phyloP scores from a whole-genome alignment of 2,329 filamentous ascomycete genomes.

The Onygena corvina region DNA sequence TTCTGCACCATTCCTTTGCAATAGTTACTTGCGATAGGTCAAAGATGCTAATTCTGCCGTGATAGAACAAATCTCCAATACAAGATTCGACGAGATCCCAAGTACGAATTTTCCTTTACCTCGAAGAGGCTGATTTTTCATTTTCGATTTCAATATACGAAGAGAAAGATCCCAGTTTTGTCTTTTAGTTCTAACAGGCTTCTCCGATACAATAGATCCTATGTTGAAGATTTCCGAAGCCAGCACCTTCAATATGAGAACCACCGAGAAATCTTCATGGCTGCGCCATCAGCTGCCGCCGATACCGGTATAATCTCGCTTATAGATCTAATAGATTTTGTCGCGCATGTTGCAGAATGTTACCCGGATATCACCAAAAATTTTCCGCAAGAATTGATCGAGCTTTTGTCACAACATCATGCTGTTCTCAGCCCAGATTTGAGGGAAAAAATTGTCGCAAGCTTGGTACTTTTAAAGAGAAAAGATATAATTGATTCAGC shows the following conservation, averaged over 20 bases:
- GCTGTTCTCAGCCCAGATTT: constrained; percentile 69
- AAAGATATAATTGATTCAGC: constrained; percentile 87
- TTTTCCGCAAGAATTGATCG: constrained; percentile 70
- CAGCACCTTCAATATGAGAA: constrained; percentile 89
- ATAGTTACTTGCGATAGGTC: background rate
- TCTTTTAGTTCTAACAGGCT: background rate
- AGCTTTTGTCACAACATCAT: constrained; percentile 72
- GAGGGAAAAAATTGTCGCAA: constrained; percentile 87
- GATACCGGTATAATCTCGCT: constrained; percentile 71
- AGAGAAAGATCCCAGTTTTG: background rate
- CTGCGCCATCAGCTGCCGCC: constrained; percentile 65
- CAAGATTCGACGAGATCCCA: constrained; percentile 78
- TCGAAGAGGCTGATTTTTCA: background rate
- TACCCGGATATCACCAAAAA: constrained; percentile 67
- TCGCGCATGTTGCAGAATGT: constrained; percentile 86
- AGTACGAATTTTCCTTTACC: constrained; percentile 37
- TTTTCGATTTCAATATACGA: background rate
- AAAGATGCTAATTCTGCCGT: constrained; percentile 15
- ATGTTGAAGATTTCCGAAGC: constrained; percentile 74
- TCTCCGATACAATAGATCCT: constrained; percentile 48
- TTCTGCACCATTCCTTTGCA: background rate
- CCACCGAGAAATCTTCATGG: constrained; percentile 80
- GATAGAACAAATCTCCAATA: constrained; percentile 70
- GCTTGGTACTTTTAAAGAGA: constrained; percentile 71
- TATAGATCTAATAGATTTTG: constrained; percentile 82